A percentile compares a stretch with the other conserved stretches of the same genome.
Conservation (phyloP, 169 alveolate genomes). For the Besnoitia besnoiti region DNA sequence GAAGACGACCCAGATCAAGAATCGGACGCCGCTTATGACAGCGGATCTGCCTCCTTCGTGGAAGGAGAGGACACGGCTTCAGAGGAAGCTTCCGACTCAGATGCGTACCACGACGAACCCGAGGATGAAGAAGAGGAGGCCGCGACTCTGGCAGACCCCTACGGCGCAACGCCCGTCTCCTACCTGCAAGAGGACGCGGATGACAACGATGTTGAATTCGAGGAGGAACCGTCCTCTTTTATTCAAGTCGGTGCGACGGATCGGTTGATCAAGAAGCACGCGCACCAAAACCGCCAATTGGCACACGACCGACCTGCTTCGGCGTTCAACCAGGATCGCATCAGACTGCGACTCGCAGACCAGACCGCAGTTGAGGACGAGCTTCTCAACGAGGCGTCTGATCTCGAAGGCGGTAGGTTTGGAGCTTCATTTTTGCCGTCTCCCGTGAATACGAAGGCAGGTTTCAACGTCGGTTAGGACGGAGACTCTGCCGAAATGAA, state of each 20-base stretch:
- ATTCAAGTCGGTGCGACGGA: neutral
- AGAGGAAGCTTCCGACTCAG: neutral
- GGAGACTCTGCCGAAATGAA: too few species aligned
- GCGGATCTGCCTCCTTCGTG: too few species aligned
- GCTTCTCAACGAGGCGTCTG: slow-evolving; percentile 13
- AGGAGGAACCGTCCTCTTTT: neutral
- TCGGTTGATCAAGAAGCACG: neutral
- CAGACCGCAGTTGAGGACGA: slow-evolving; percentile 14
- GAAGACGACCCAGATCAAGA: too few species aligned
- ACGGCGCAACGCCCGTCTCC: neutral
- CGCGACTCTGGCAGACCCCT: slow-evolving; percentile 2
- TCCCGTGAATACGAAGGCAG: too few species aligned
- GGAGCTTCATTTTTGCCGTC: neutral
- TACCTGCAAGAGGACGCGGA: neutral
- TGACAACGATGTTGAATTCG: neutral
- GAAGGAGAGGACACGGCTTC: too few species aligned
- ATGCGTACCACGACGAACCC: neutral
- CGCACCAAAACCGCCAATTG: neutral
- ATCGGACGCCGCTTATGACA: too few species aligned
- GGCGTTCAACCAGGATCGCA: slow-evolving; percentile 19
- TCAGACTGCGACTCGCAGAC: neutral
- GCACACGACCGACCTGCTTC: neutral
- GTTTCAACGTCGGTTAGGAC: too few species aligned
- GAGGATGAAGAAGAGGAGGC: neutral
- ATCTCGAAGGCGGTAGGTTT: neutral